A percentile compares a stretch with the other conserved stretches of the same genome.
These are phyloP conservation scores for Schoenoplectus triqueter DNA, from an alignment of 202 grass and related monocot species.

Conservation along the genomic window DNA sequence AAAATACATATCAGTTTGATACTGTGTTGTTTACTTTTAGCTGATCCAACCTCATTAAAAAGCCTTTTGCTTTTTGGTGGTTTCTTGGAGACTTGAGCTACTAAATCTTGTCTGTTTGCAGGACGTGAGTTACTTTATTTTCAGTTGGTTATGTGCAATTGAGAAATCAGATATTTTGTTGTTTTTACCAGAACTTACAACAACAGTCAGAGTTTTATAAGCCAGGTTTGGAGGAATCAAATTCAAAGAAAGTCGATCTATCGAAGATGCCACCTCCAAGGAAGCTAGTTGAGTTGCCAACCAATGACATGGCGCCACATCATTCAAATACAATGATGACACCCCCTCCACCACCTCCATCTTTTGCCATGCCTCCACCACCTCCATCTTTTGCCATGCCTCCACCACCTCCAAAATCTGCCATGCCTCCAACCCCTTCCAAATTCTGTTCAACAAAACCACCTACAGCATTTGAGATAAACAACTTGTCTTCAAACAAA, in stretches of 20 bases:
- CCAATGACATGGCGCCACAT: slow-evolving; percentile 44
- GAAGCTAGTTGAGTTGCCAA: slow-evolving; percentile 50
- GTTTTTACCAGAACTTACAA: slow-evolving; percentile 93
- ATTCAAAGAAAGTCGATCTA: slow-evolving; percentile 38
- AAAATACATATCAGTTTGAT: neutral
- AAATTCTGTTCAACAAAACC: slow-evolving; percentile 54
- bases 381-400: no score
- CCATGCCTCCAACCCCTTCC: slow-evolving; percentile 42
- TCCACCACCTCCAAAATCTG: neutral
- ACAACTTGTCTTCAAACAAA: slow-evolving; percentile 39
- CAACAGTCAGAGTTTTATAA: slow-evolving; percentile 86
- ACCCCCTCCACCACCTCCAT: slow-evolving; percentile 15
- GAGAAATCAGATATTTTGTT: slow-evolving; percentile 51
- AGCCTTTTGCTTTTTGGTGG: neutral
- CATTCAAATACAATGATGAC: slow-evolving; percentile 38
- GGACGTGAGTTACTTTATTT: slow-evolving; percentile 21
- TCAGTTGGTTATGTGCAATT: slow-evolving; percentile 42
- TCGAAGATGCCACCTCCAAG: slow-evolving; percentile 46
- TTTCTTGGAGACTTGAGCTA: neutral
- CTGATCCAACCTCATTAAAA: slow-evolving; percentile 10
- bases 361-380: no score
- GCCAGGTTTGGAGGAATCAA: slow-evolving; percentile 66
- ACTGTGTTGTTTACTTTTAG: neutral
- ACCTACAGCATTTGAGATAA: slow-evolving; percentile 37
- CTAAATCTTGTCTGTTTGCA: slow-evolving; percentile 17